These are phyloP conservation scores for Sporothrix dimorphospora DNA, from an alignment of 2,329 filamentous ascomycete genomes.

Conservation along the genomic window DNA sequence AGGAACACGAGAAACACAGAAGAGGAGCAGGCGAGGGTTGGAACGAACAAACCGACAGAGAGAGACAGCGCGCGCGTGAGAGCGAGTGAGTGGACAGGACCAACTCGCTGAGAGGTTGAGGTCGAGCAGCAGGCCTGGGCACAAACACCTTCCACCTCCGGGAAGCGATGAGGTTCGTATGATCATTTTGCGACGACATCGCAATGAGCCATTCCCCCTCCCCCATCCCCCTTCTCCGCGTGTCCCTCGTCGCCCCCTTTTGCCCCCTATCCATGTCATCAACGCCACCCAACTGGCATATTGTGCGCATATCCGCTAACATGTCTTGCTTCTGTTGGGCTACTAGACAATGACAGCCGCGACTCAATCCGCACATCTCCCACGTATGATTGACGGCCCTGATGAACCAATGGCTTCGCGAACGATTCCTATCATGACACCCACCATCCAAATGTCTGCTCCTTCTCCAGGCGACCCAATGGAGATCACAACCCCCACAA, in stretches of 20 bases:
- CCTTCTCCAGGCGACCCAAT: slow-evolving; percentile 63
- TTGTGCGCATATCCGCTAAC: slow-evolving; percentile 18
- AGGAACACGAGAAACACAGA: background rate
- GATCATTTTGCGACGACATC: slow-evolving; percentile 4
- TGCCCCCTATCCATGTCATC: background rate
- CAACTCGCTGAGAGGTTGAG: background rate
- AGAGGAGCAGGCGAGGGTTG: background rate
- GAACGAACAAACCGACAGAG: background rate
- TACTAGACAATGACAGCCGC: slow-evolving; percentile 53
- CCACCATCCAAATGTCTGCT: slow-evolving; percentile 62
- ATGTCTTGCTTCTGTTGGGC: background rate
- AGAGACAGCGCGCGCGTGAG: background rate
- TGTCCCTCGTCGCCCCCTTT: background rate
- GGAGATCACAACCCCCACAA: slow-evolving; percentile 61
- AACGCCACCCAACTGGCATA: background rate
- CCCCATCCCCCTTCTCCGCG: background rate
- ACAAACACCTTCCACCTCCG: background rate
- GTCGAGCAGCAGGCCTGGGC: background rate
- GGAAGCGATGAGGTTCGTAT: slow-evolving; percentile 29
- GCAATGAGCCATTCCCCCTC: background rate
- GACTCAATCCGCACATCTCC: slow-evolving; percentile 55
- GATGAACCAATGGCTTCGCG: slow-evolving; percentile 54
- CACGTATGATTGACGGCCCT: slow-evolving; percentile 45
- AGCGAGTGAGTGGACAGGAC: background rate
- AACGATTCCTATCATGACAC: slow-evolving; percentile 61